Conservation (phyloP, 2,329 filamentous ascomycete genomes). For the Beauveria pseudobassiana region DNA sequence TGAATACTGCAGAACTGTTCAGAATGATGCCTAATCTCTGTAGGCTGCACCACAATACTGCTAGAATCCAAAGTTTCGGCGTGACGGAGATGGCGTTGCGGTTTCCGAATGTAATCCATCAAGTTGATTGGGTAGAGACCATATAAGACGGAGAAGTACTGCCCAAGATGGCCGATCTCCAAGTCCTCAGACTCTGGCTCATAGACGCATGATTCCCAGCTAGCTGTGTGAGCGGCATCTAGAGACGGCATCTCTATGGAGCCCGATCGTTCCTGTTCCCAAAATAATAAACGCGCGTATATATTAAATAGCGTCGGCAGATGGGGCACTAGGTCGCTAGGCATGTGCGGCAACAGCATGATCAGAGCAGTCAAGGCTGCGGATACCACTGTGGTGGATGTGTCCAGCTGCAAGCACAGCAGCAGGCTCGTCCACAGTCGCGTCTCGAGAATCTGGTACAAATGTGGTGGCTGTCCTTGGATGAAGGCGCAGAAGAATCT, state of each 20-base stretch:
- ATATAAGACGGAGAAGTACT: conserved; percentile 77
- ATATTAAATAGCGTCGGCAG: conserved; percentile 73
- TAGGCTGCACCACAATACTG: conserved; percentile 70
- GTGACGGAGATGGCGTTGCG: conserved; percentile 68
- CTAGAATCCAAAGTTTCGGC: conserved; percentile 63
- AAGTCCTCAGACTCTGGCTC: conserved; percentile 55
- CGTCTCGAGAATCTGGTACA: conserved; percentile 66
- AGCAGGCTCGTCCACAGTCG: conserved; percentile 64
- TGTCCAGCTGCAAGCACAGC: conserved; percentile 68
- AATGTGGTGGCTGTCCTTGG: conserved; percentile 68
- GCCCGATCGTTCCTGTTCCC: conserved; percentile 51
- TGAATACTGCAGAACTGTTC: conserved; percentile 68
- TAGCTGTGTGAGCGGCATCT: conserved; percentile 26
- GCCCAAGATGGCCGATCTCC: conserved; percentile 58
- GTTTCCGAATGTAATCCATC: conserved; percentile 78
- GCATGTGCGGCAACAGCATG: conserved; percentile 79
- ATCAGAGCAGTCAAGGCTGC: conserved; percentile 66
- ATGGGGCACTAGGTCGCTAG: conserved; percentile 59
- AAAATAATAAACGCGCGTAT: conserved; percentile 72
- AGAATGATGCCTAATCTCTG: conserved; percentile 67
- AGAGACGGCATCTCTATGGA: conserved; percentile 31
- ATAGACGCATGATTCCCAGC: conserved; percentile 59
- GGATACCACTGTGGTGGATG: conserved; percentile 69
- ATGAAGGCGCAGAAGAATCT: conserved; percentile 66
- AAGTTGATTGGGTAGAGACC: conserved; percentile 81